Evolutionary conservation across 176 grass and related monocot genomes (phyloP), one percentile per base, ranked within the genome.

Genomic region (Paspalum notatum): DNA sequence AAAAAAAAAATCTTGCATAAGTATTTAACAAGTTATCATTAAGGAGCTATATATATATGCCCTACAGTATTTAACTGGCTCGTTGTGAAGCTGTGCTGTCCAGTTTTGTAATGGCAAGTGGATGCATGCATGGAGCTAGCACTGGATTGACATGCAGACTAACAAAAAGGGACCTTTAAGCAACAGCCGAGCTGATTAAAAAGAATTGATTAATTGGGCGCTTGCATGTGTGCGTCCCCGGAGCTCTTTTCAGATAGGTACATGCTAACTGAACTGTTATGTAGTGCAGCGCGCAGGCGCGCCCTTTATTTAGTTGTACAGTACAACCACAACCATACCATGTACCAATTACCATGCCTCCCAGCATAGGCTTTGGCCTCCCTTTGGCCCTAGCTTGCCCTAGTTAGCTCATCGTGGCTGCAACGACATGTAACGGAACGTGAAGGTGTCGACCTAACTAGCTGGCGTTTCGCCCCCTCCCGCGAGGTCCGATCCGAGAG

Each of bases 381-480:
- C 14, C 21, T 1, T 18, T n/a, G 9, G n/a, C 15, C 15, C 4
- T 40, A 52, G 25, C 71, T n/a, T 42, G 20, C n/a, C n/a, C n/a
- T n/a, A n/a, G n/a, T n/a, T 62, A 15, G 59, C 25, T 16, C 59
- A 32, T 85, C 73, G 71, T 76, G 62, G 24, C 66, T 70, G 44
- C 71, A 70, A 65, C 42, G 72, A 58, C 72, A 73, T 57, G 77
- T 66, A 69, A 81, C 38, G 21, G 71, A 81, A 81, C 77, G 46
- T 89, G 82, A 81, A 69, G 76, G 40, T 85, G 82, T 84, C 87
- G 82, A 68, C 55, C 87, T 13, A 89, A 75, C 53, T 43, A 73
- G 66, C 62, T 68, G 71, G 58, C 73, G 0, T 10, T 16, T 5
- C 12, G 12, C 26, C 47, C 69, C 45, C 13, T 44, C 20, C 59